These are phyloP conservation scores for Astragalus glycyphyllos DNA, from an alignment of 306 rosid genomes.

Conservation along the genomic window DNA sequence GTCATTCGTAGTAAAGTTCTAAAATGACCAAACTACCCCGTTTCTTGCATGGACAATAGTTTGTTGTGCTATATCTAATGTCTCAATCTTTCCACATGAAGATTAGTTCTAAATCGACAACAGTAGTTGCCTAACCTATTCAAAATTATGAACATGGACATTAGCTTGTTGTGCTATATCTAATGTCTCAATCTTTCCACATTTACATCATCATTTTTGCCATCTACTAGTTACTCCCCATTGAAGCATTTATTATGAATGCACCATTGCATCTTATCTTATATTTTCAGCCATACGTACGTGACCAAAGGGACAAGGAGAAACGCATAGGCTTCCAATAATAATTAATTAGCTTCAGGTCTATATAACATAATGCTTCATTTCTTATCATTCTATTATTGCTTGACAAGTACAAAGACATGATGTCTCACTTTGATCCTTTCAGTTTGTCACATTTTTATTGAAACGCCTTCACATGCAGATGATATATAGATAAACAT, in stretches of 20 bases:
- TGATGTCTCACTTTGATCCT: constrained; percentile 22
- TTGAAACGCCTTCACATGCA: constrained; percentile 37
- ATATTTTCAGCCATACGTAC: constrained; percentile 4
- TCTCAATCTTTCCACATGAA: too few species aligned
- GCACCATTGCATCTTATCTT: constrained; percentile 35
- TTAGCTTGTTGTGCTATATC: too few species aligned
- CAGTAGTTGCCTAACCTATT: too few species aligned
- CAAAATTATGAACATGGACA: too few species aligned
- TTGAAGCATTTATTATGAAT: constrained; percentile 23
- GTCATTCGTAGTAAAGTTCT: too few species aligned
- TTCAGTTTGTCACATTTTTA: constrained; percentile 38
- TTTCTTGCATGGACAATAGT: too few species aligned
- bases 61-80: too few species aligned
- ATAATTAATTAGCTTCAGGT: constrained; percentile 14
- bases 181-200: too few species aligned
- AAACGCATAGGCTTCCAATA: constrained; percentile 23
- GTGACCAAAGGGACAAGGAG: constrained; percentile 20
- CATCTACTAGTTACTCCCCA: not conserved
- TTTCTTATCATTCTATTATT: constrained; percentile 37
- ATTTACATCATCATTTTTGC: too few species aligned
- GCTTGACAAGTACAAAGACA: constrained; percentile 8
- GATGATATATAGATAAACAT: constrained; percentile 38
- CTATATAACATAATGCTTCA: not conserved
- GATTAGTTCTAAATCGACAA: too few species aligned
- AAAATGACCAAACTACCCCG: too few species aligned